Conservation (phyloP, 1,139 yeast species). For the Suhomyces bolitotheri region DNA sequence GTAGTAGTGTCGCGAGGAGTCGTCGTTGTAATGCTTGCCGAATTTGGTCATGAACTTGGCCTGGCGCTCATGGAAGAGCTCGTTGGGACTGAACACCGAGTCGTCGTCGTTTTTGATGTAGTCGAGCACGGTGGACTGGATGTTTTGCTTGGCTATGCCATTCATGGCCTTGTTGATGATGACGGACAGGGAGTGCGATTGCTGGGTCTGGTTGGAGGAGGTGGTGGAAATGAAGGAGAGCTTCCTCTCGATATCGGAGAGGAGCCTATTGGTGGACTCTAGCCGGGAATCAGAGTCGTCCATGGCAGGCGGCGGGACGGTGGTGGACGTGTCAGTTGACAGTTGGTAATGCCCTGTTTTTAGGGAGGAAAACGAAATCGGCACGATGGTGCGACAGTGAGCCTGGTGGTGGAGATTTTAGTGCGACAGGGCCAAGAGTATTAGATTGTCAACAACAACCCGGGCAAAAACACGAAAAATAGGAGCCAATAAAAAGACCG, state of each 20-base stretch:
- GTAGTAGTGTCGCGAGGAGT: constrained; percentile 13
- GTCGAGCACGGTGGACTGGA: constrained; percentile 33
- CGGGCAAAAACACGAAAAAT: too few relatives aligned
- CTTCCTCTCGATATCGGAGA: constrained; percentile 36
- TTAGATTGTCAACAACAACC: too few relatives aligned
- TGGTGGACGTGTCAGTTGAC: not conserved
- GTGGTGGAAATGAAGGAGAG: constrained; percentile 30
- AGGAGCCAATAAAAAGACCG: too few relatives aligned
- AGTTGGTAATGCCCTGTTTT: too few relatives aligned
- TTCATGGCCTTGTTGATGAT: constrained; percentile 29
- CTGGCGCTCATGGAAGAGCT: constrained; percentile 40
- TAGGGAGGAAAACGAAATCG: not conserved
- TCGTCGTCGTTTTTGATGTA: constrained; percentile 28
- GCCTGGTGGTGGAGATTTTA: not conserved
- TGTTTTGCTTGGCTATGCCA: constrained; percentile 34
- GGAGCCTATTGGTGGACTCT: constrained; percentile 27
- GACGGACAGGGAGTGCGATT: constrained; percentile 30
- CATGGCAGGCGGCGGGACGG: constrained; percentile 2
- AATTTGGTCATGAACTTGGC: constrained; percentile 34
- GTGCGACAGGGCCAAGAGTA: too few relatives aligned
- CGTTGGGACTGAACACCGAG: constrained; percentile 35
- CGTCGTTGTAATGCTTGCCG: constrained; percentile 28
- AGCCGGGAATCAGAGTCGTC: constrained; percentile 15
- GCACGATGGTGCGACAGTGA: not conserved
- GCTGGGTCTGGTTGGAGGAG: constrained; percentile 29